Evolutionary conservation across 2,329 filamentous ascomycete species (phyloP).

Genomic region (Pseudogymnoascus destructans): DNA sequence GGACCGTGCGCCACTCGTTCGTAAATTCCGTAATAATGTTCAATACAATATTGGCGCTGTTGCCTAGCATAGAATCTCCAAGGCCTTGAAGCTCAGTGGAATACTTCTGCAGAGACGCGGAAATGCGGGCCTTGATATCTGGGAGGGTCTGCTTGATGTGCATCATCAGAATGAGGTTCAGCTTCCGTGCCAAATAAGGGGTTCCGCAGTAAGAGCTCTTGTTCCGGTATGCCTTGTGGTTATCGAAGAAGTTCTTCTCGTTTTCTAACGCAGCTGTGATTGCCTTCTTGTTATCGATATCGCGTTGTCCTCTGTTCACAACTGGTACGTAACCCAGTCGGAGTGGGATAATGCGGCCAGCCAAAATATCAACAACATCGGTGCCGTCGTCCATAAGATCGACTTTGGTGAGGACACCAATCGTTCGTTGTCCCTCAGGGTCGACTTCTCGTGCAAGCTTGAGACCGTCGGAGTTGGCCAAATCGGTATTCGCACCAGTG

Average conservation of each 20-base stretch:
- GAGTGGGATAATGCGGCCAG: slow-evolving; percentile 90
- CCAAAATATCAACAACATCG: slow-evolving; percentile 95
- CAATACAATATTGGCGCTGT: slow-evolving; percentile 89
- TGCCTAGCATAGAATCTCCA: slow-evolving; percentile 89
- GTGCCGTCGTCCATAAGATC: slow-evolving; percentile 98
- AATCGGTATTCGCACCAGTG: slow-evolving; percentile 90
- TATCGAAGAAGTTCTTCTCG: slow-evolving; percentile 95
- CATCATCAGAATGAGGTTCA: slow-evolving; percentile 99
- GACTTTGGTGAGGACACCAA: slow-evolving; percentile 96
- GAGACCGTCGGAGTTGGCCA: slow-evolving; percentile 95
- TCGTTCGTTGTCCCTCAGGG: slow-evolving; percentile 91
- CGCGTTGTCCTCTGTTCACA: slow-evolving; percentile 92
- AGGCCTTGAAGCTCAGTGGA: slow-evolving; percentile 65
- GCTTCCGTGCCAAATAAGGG: slow-evolving; percentile 87
- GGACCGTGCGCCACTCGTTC: slow-evolving; percentile 89
- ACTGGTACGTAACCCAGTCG: slow-evolving; percentile 93
- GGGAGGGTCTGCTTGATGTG: slow-evolving; percentile 99
- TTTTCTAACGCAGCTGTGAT: slow-evolving; percentile 84
- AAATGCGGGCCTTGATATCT: slow-evolving; percentile 94
- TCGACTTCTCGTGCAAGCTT: slow-evolving; percentile 96
- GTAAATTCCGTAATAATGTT: slow-evolving; percentile 99
- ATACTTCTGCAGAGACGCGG: slow-evolving; percentile 90
- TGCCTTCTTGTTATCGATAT: slow-evolving; percentile 96
- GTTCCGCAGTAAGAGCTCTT: slow-evolving; percentile 98
- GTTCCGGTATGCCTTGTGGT: slow-evolving; percentile 96